Base-by-base conservation (phyloP, 2,329 filamentous ascomycete species). In the Diaporthe humulicola region DNA sequence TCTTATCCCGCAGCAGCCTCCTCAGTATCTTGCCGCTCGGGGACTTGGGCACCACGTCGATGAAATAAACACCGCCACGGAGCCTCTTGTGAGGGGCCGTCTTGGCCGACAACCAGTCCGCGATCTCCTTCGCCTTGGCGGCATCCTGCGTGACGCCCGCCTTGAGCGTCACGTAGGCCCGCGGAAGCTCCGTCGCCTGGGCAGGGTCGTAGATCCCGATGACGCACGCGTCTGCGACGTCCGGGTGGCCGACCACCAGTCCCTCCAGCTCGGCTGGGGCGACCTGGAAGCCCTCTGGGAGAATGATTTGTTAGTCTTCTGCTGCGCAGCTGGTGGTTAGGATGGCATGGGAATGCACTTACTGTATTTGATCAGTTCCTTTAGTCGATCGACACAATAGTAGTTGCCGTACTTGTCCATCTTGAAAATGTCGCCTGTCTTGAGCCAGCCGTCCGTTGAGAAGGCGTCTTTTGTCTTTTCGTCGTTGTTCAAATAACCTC, bases 371-470 rank as follows among this genome's bases (percentile, higher is more conserved):
- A 92, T 92, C 73, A 92, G 79, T 81, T 92, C 90, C 86, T 95
- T 95, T 48, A 95, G 88, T 9, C 95, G 93, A 81, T 98, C 96
- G 1, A 96, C 98, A 81, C 98, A 96, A 86, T 92, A 98, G 80
- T 97, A 94, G 81, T 97, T 94, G 40, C 94, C 94, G 67, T 94
- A 88, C 60, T 89, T 86, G 80, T 98, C 94, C 79, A 94, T 90
- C 77, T 94, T 92, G 5, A 95, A 94, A 36, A 98, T 92, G 80
- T 98, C 96, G 2, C 96, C 96, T 0, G 96, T 98, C 83, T 93
- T 96, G 88, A 98, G 98, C 86, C 92, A 98, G 1, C 95, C 95
- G 77, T 97, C 95, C 0, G 86, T 78, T 3, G 93, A 94, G 76
- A 97, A 91, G 0, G 93, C 92, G 60, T 94, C 92, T 3, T 86